A percentile compares a stretch with the other conserved stretches of the same genome.
phyloP scores from a whole-genome alignment of 768 basidiomycete species.

The Russula sp. region DNA sequence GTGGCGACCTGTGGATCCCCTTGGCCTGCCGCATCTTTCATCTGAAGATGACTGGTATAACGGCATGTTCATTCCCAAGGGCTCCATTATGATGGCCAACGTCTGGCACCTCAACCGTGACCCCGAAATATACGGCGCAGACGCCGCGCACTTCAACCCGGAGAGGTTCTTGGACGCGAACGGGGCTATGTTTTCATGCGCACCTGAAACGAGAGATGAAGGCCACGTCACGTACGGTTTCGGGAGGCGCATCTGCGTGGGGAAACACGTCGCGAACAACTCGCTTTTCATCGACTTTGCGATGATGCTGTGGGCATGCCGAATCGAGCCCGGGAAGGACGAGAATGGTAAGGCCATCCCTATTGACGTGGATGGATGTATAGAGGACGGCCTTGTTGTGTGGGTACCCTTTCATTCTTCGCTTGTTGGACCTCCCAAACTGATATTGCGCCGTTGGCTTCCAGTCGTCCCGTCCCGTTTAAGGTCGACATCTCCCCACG shows the following conservation, averaged over 20 bases:
- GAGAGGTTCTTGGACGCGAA: conserved; percentile 2
- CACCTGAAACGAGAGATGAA: conserved; percentile 13
- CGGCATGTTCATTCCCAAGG: conserved; percentile 16
- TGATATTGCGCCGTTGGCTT: not conserved
- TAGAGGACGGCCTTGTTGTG: conserved; percentile 16
- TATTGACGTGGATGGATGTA: conserved; percentile 12
- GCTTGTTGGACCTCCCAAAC: not conserved
- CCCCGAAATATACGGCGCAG: conserved; percentile 6
- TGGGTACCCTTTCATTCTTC: not conserved
- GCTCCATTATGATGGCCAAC: conserved; percentile 2
- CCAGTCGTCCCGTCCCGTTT: conserved; percentile 14
- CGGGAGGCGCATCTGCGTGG: conserved; percentile 10
- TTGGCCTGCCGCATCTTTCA: conserved; percentile 14
- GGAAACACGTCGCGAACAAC: conserved; percentile 14
- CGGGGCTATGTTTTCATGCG: not conserved
- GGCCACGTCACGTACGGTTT: conserved; percentile 15
- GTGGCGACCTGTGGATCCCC: conserved; percentile 12
- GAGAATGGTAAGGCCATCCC: not conserved
- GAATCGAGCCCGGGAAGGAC: not conserved
- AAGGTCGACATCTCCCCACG: conserved; percentile 11
- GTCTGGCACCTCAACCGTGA: conserved; percentile 16
- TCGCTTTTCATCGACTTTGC: conserved; percentile 16
- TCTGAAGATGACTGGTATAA: conserved; percentile 17
- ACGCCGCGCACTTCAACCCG: conserved; percentile 8
- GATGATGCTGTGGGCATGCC: conserved; percentile 6